Base-by-base conservation (phyloP, 306 rosid species). In the Prinsepia uniflora region DNA sequence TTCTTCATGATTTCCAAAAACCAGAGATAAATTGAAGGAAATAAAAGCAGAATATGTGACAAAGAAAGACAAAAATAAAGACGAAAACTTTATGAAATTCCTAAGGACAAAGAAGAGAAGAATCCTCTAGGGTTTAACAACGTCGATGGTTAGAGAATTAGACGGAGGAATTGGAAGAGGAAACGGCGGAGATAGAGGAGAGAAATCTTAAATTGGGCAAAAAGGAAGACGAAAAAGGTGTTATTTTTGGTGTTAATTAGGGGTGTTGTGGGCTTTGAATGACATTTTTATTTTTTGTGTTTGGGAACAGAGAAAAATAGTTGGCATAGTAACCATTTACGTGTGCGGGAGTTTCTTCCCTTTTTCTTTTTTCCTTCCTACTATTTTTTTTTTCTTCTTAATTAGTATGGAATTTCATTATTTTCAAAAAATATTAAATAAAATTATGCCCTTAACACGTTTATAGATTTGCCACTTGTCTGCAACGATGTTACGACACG, bases 1-100 rank as follows among this genome's bases (percentile, higher is more conserved):
- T 79, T 72, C 77, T 14, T 54, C 92, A 85, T 86, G 19, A 20
- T 48, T 45, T 7, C 4, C 2, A 18, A 57, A 67, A 59, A 14
- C 6, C 60, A 11, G 24, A 17, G 3, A 7, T 13, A 68, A 50
- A 50, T 12, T 13, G 43, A 3, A 30, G 6, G 5, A 4, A 24
- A 11, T 9, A 17, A 48, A 24, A 49, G 14, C 34, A 47, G 13
- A 30, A 58, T 3, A 1, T 2, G 15, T 7, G 13, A 22, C n/a
- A 57, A 34, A 56, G 40, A 24, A 22, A 11, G 15, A 11, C 13
- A 10, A 46, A 46, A 13, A 46, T 9, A 4, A 30, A 30, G 36
- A 30, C 2, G 0, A 0, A 60, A 9, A 10, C 36, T 30, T 30
- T 30, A 30, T 30, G 36, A 30, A 30, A 30, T 30, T 30, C 36